Evolutionary conservation across 805 yeast genomes (phyloP).

Genomic region (Cyberlindnera bimundalis): DNA sequence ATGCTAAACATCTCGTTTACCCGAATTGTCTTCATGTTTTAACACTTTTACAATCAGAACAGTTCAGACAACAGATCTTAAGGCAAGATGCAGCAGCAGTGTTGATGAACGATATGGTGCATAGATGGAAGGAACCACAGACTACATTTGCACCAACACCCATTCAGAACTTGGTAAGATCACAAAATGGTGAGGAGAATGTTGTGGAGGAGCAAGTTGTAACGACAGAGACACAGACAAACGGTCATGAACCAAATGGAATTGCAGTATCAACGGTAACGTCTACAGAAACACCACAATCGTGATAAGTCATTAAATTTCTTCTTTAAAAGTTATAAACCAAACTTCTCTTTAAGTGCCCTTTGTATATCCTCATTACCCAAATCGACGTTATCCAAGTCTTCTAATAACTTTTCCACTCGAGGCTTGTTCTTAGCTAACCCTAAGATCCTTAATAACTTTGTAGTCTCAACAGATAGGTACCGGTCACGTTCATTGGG

Average conservation of each 20-base stretch:
- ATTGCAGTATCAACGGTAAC: not conserved
- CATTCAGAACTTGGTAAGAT: constrained; percentile 7
- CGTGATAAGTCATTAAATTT: not conserved
- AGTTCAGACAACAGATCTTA: constrained; percentile 52
- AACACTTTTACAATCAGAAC: constrained; percentile 42
- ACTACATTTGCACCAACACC: constrained; percentile 28
- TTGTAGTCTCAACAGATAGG: constrained; percentile 36
- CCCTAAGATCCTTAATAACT: constrained; percentile 29
- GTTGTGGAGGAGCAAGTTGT: not conserved
- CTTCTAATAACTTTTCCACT: constrained; percentile 21
- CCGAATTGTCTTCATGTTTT: constrained; percentile 87
- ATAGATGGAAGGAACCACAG: constrained; percentile 48
- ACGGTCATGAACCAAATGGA: not conserved
- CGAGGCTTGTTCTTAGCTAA: constrained; percentile 22
- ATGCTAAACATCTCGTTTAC: constrained; percentile 66
- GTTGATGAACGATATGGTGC: constrained; percentile 73
- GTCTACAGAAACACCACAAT: constrained; percentile 4
- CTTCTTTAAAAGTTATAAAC: constrained; percentile 5
- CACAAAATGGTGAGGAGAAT: not conserved
- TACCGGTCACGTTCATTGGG: constrained; percentile 38
- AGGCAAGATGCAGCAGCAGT: constrained; percentile 55
- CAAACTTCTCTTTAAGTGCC: constrained; percentile 21
- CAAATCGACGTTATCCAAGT: constrained; percentile 22
- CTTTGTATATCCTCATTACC: constrained; percentile 18
- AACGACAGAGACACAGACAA: not conserved